phyloP scores from a whole-genome alignment of 176 grass and related monocot genomes.

The Musa beccarii region DNA sequence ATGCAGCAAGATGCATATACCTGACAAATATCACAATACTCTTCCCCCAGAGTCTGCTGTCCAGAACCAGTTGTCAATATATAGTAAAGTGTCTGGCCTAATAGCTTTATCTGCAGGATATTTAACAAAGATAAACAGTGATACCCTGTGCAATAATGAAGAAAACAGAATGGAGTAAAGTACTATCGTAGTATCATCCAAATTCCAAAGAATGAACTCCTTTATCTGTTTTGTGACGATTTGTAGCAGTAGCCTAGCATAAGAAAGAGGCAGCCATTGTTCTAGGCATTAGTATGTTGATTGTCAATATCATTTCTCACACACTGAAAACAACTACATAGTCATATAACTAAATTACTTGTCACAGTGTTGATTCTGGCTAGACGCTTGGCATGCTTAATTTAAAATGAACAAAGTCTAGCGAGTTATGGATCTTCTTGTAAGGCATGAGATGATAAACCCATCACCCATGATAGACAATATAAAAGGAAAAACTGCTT shows the following conservation, averaged over 20 bases:
- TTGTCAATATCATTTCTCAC: not conserved
- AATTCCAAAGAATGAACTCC: not conserved
- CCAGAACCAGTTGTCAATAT: slow-evolving; percentile 92
- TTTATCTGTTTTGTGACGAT: not conserved
- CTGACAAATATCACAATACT: slow-evolving; percentile 98
- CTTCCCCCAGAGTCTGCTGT: slow-evolving; percentile 93
- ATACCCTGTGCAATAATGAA: not conserved
- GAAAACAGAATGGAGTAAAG: not conserved
- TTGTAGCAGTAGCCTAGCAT: not conserved
- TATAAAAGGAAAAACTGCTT: not conserved
- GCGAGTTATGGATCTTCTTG: not conserved
- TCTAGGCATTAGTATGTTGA: not conserved
- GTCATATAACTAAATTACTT: not conserved
- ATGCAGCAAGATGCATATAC: slow-evolving; percentile 14
- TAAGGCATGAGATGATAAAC: not conserved
- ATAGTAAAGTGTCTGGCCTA: slow-evolving; percentile 92
- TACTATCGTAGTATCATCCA: not conserved
- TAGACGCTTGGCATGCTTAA: not conserved
- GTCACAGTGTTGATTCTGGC: not conserved
- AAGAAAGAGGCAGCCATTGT: not conserved
- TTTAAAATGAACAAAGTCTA: not conserved
- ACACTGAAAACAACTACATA: not conserved
- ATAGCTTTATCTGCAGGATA: slow-evolving; percentile 74
- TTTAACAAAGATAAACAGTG: slow-evolving; percentile 19
- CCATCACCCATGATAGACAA: not conserved